Evolutionary conservation across 768 basidiomycete genomes (phyloP), one percentile per base, ranked within the genome.

Genomic region (Suillus ampliporus): DNA sequence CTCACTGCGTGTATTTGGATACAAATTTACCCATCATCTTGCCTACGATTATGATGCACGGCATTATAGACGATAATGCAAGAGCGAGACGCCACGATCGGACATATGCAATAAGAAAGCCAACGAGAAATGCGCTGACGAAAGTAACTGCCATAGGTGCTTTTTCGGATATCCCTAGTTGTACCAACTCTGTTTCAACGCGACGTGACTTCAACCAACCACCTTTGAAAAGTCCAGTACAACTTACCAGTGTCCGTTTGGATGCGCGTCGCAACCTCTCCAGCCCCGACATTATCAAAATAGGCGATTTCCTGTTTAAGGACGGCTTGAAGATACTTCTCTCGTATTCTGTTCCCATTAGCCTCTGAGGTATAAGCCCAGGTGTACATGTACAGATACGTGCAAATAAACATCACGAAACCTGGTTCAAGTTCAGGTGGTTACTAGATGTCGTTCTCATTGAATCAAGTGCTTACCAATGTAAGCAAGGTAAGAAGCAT

Each of bases 201-300:
- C 9, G 19, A 26, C 17, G 17, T 38, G 23, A 54, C 10, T 34
- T 56, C 40, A 34, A 3, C 9, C 59, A 40, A 57, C 26, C 61
- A 38, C 51, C 9, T 43, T 11, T n/a, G 5, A 52, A 10, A 50
- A 50, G 4, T n/a, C 23, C 19, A n/a, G 13, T 23, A 48, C 11
- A 19, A 56, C 54, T 56, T 40, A 56, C 54, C 74, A 76, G 57
- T 14, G 10, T 61, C 61, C 3, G 50, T 19, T 51, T 61, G 43
- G 60, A 87, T 86, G 35, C 85, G 79, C 0, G 85, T 86, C 1
- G 86, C 83, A 26, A 88, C 80, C 61, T 87, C 86, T 48, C 86
- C 86, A 6, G 85, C 82, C 19, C 85, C 84, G 40, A 87, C 72
- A 52, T 61, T 34, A 62, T 62, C 61, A 34, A 62, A 86, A 75